These are phyloP conservation scores for Catharanthus roseus DNA, from an alignment of 257 asterid species.

Conservation along the genomic window DNA sequence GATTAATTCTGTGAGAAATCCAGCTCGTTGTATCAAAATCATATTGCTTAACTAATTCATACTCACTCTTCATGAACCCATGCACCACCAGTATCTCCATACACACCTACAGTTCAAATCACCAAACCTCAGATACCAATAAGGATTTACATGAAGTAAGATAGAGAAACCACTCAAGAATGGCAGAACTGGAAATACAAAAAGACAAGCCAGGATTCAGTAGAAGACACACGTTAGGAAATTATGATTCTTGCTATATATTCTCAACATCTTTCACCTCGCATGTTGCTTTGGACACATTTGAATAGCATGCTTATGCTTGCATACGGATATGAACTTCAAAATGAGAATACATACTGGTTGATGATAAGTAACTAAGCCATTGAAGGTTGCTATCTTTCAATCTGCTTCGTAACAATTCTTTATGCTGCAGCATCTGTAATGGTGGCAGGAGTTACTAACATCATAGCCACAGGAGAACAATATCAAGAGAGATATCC, in stretches of 20 bases:
- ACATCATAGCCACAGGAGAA: neutral
- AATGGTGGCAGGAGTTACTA: conserved; percentile 17
- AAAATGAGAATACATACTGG: conserved; percentile 45
- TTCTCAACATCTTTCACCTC: neutral
- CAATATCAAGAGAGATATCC: neutral
- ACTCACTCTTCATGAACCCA: conserved; percentile 90
- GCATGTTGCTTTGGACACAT: neutral
- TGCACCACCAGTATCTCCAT: conserved; percentile 80
- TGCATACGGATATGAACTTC: neutral
- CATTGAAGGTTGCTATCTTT: conserved; percentile 62
- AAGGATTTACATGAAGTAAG: neutral
- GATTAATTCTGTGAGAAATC: conserved; percentile 22
- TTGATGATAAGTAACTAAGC: conserved; percentile 80
- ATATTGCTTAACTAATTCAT: conserved; percentile 1
- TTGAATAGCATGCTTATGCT: neutral
- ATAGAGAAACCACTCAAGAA: neutral
- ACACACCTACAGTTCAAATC: conserved; percentile 51
- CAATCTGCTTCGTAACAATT: conserved; percentile 35
- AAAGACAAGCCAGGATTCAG: neutral
- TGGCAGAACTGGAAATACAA: conserved; percentile 1
- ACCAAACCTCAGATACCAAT: conserved; percentile 7
- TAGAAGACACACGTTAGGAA: neutral
- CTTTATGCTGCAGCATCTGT: conserved; percentile 57
- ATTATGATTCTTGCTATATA: neutral
- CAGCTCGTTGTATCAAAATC: conserved; percentile 6